These are phyloP conservation scores for Leccinum pellstonianum DNA, from an alignment of 768 basidiomycete species.

Conservation along the genomic window DNA sequence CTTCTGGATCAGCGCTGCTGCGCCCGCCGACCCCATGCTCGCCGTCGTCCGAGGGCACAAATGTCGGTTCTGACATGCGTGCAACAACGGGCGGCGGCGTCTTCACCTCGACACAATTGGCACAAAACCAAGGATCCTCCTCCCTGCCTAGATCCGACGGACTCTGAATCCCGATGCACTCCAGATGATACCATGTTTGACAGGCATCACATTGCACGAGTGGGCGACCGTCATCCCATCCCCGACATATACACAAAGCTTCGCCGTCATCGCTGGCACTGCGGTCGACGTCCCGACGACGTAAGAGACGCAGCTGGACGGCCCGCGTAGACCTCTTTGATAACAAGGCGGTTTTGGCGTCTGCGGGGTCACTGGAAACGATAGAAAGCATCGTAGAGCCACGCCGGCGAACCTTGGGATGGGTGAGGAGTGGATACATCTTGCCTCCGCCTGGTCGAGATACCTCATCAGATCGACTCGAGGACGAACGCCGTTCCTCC, in stretches of 20 bases:
- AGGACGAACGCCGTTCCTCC: conserved; percentile 24
- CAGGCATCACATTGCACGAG: conserved; percentile 84
- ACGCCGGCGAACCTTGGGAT: conserved; percentile 32
- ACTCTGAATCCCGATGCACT: conserved; percentile 71
- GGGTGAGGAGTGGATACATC: conserved; percentile 52
- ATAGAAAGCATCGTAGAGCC: conserved; percentile 26
- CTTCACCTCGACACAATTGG: conserved; percentile 46
- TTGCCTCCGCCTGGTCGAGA: conserved; percentile 51
- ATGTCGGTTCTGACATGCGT: conserved; percentile 55
- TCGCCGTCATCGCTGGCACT: conserved; percentile 46
- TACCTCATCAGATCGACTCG: conserved; percentile 8
- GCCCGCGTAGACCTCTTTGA: conserved; percentile 69
- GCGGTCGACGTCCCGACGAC: conserved; percentile 39
- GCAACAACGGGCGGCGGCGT: conserved; percentile 39
- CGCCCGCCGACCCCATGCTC: background rate
- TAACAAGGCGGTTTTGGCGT: conserved; percentile 70
- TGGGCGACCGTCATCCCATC: conserved; percentile 67
- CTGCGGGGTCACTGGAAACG: conserved; percentile 68
- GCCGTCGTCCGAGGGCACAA: conserved; percentile 63
- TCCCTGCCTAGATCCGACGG: conserved; percentile 67
- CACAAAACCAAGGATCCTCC: conserved; percentile 81
- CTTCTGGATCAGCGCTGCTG: conserved; percentile 30
- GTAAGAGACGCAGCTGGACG: conserved; percentile 48
- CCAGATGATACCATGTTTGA: conserved; percentile 77
- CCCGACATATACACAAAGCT: conserved; percentile 63